Evolutionary conservation across 2,329 filamentous ascomycete species (phyloP).

Genomic region (Aspergillus jensenii): DNA sequence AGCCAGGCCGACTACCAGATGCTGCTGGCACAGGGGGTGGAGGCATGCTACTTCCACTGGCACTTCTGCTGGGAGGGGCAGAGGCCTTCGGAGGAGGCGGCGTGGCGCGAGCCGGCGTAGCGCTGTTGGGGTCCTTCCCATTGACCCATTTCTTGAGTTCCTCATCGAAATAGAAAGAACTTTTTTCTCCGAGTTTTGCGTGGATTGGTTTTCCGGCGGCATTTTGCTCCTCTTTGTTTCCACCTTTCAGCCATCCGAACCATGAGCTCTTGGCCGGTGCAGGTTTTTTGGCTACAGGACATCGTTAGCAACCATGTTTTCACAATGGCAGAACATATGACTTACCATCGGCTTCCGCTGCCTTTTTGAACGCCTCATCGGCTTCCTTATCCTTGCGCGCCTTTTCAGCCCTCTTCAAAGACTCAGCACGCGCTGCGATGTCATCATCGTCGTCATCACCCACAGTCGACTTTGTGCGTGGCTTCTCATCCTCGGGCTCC

Average conservation of each 20-base stretch:
- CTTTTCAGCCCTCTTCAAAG: conserved; percentile 60
- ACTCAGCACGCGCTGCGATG: conserved; percentile 54
- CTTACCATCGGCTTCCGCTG: conserved; percentile 68
- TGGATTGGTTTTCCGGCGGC: conserved; percentile 65
- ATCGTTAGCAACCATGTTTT: conserved; percentile 48
- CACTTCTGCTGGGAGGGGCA: conserved; percentile 50
- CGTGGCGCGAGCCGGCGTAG: conserved; percentile 61
- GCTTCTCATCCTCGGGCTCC: conserved; percentile 54
- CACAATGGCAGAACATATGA: background rate
- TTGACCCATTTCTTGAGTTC: conserved; percentile 99
- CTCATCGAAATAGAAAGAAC: conserved; percentile 88
- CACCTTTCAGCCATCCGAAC: conserved; percentile 81
- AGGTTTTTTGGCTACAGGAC: conserved; percentile 36
- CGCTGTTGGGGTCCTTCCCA: conserved; percentile 75
- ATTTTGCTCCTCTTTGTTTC: conserved; percentile 54
- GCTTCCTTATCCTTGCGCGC: conserved; percentile 74
- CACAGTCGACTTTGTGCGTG: conserved; percentile 77
- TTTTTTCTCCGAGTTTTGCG: conserved; percentile 92
- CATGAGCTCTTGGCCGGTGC: conserved; percentile 49
- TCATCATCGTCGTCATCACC: conserved; percentile 75
- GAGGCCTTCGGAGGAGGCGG: conserved; percentile 74
- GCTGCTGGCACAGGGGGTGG: conserved; percentile 34
- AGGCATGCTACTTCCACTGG: conserved; percentile 56
- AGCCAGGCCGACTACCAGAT: conserved; percentile 32
- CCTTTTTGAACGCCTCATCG: conserved; percentile 80